Base-by-base conservation (phyloP, 2,329 filamentous ascomycete species). In the Alternaria arbusti region DNA sequence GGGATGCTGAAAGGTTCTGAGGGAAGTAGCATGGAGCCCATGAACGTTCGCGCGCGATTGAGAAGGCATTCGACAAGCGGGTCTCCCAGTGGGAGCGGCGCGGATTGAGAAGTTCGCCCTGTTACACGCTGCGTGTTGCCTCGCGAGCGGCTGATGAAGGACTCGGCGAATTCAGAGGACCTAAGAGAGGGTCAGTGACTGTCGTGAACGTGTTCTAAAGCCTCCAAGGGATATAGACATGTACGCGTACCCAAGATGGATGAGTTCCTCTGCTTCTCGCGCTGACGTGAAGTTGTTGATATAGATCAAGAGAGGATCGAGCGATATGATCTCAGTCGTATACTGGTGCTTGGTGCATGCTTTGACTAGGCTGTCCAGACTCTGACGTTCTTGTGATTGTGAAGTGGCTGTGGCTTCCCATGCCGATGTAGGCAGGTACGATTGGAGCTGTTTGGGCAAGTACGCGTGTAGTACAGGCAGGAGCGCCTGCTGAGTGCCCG, bases 281-380 rank as follows among this genome's bases (percentile, higher is more conserved):
- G 30, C 25, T 3, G 66, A 68, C 13, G 71, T 73, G 59, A 75
- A 75, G 59, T 74, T 74, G 57, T 72, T 75, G 66, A 74, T 74
- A 61, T 75, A 75, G 3, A 75, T 68, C 12, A 75, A 57, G 1
- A 75, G 61, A 5, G 72, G 73, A 40, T 70, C 65, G 2, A 74
- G 60, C 10, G 73, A 75, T 22, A 75, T 63, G 32, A 75, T 73
- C 44, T 74, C 67, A n/a, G 67, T 73, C 1, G 66, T 74, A 44
- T 74, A 74, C n/a, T 63, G 67, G 50, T 75, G 71, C 3, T 47
- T 23, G 9, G 61, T 28, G 47, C 73, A 75, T 47, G 61, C 59
- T 49, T 64, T 49, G 22, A 65, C 54, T 6, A 68, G 20, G 28
- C 10, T 26, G 10, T 25, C 1, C 2, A 4, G 3, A n/a, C n/a